These are phyloP conservation scores for Amoeboaphelidium protococcarum DNA, from an alignment of 371 early-diverging fungal genomes.

Conservation along the genomic window DNA sequence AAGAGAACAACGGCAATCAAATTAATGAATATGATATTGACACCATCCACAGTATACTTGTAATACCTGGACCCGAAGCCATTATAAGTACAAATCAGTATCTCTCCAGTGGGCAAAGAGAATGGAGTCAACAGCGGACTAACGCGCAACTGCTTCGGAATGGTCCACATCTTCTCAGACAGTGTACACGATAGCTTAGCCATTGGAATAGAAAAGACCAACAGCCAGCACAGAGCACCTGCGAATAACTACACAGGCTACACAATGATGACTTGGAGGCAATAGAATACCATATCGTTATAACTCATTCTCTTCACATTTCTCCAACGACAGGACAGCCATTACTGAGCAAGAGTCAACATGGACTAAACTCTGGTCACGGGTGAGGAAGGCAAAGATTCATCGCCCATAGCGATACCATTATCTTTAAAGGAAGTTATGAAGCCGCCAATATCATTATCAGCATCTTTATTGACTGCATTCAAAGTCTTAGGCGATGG, in stretches of 20 bases:
- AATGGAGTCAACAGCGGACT: conserved; percentile 13
- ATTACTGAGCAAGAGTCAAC: too few relatives aligned
- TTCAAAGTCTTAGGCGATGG: too few relatives aligned
- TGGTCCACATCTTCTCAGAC: conserved; percentile 1
- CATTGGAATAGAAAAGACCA: conserved; percentile 73
- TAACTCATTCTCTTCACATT: too few relatives aligned
- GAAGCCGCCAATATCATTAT: too few relatives aligned
- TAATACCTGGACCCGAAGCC: conserved; percentile 55
- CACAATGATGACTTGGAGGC: too few relatives aligned
- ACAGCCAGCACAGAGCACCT: conserved; percentile 49
- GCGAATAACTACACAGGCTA: conserved; percentile 48
- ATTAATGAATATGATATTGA: conserved; percentile 86
- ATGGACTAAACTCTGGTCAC: too few relatives aligned
- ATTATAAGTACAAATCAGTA: conserved; percentile 45
- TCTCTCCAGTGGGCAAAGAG: conserved; percentile 1
- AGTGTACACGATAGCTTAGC: conserved; percentile 57
- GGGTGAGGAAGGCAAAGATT: too few relatives aligned
- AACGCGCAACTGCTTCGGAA: neutral
- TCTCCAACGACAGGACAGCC: too few relatives aligned
- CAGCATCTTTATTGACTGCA: too few relatives aligned
- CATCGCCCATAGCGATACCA: too few relatives aligned
- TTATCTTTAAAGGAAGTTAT: too few relatives aligned
- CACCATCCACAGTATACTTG: conserved; percentile 80
- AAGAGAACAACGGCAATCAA: conserved; percentile 49
- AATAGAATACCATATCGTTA: too few relatives aligned